Evolutionary conservation across 176 grass and related monocot genomes (phyloP).

Genomic region (Oryza australiensis): DNA sequence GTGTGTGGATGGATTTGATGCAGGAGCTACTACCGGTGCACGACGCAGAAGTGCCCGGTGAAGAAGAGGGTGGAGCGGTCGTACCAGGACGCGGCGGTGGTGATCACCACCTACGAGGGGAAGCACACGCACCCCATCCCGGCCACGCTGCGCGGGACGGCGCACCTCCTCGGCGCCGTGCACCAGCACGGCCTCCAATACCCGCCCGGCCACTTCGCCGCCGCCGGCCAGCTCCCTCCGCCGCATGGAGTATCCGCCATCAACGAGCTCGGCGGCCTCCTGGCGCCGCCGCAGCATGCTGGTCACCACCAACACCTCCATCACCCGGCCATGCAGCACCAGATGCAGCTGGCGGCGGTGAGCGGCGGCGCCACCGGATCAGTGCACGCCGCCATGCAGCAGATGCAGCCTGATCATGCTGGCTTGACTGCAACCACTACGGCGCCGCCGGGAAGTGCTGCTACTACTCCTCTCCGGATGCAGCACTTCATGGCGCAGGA

Average conservation of each 20-base stretch:
- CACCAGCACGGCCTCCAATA: slow-evolving; percentile 21
- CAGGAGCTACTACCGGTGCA: slow-evolving; percentile 99
- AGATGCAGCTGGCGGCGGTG: background rate
- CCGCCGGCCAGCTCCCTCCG: slow-evolving; percentile 15
- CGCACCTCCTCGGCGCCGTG: slow-evolving; percentile 49
- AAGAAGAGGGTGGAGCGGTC: slow-evolving; percentile 99
- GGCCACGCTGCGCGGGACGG: slow-evolving; percentile 60
- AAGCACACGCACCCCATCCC: slow-evolving; percentile 87
- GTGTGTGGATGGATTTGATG: background rate
- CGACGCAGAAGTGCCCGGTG: slow-evolving; percentile 91
- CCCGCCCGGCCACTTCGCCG: slow-evolving; percentile 10
- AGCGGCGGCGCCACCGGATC: background rate
- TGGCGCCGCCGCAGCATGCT: background rate
- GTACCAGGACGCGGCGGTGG: slow-evolving; percentile 66
- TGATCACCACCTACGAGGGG: slow-evolving; percentile 97
- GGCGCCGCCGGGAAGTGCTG: background rate
- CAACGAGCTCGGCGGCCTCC: slow-evolving; percentile 29
- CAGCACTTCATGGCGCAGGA: slow-evolving; percentile 66
- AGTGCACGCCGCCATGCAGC: slow-evolving; percentile 18
- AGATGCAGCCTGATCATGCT: background rate
- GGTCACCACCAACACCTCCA: too few relatives aligned
- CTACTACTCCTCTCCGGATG: slow-evolving; percentile 33
- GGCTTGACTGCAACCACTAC: background rate
- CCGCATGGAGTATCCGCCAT: background rate
- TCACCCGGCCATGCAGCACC: slow-evolving; percentile 35